Percentiles rank a stretch among this genome's conserved stretches.
These are phyloP conservation scores for Gloeostereum incarnatum DNA, from an alignment of 768 basidiomycete genomes.

Conservation along the genomic window DNA sequence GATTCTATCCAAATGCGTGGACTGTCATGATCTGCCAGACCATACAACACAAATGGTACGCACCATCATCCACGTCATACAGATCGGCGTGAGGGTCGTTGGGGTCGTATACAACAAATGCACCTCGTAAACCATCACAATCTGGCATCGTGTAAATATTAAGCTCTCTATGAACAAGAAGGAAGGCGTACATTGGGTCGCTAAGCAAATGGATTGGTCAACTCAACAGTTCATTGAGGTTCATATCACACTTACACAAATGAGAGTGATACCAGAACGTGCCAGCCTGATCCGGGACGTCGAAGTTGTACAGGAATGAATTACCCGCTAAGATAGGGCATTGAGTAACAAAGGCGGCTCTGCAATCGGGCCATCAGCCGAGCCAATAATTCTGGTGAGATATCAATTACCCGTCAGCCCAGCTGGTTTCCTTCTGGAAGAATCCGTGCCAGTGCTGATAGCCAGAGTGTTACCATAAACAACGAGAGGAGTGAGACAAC, in stretches of 20 bases:
- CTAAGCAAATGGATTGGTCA: conserved; percentile 19
- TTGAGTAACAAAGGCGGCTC: conserved; percentile 19
- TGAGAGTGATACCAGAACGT: conserved; percentile 20
- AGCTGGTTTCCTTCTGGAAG: conserved; percentile 25
- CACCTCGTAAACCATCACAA: conserved; percentile 29
- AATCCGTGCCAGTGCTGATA: conserved; percentile 39
- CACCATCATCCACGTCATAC: conserved; percentile 20
- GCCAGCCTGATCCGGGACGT: conserved; percentile 22
- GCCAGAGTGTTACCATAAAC: background rate
- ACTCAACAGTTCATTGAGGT: conserved; percentile 22
- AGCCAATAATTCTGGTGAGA: conserved; percentile 27
- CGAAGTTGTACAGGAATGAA: conserved; percentile 23
- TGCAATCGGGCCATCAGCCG: conserved; percentile 18
- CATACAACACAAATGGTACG: background rate
- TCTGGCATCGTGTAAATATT: conserved; percentile 22
- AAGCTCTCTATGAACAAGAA: conserved; percentile 23
- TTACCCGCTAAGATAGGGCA: conserved; percentile 20
- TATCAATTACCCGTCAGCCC: conserved; percentile 25
- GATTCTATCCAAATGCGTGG: conserved; percentile 8
- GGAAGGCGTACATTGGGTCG: conserved; percentile 21
- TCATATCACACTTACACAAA: conserved; percentile 6
- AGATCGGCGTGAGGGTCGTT: conserved; percentile 22
- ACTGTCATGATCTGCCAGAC: conserved; percentile 1
- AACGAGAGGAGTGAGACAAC: conserved; percentile 1
- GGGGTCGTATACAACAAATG: conserved; percentile 22